phyloP scores from a whole-genome alignment of 2,329 filamentous ascomycete genomes.

The Botryotinia calthae region DNA sequence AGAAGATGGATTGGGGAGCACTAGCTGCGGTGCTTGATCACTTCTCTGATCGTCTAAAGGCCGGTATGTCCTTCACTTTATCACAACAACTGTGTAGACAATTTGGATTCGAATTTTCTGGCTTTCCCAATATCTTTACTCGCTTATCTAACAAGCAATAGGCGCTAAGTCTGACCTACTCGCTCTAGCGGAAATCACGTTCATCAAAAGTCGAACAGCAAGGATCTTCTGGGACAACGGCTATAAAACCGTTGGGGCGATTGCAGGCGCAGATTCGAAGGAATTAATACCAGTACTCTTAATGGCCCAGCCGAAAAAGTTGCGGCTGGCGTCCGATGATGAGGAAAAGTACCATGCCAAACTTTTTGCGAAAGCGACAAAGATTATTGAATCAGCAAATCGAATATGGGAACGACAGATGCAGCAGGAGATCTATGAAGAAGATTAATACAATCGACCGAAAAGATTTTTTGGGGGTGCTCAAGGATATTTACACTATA shows the following conservation, averaged over 20 bases:
- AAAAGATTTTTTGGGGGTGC: background rate
- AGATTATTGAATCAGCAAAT: conserved; percentile 68
- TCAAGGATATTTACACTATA: background rate
- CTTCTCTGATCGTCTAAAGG: conserved; percentile 70
- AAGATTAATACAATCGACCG: conserved; percentile 16
- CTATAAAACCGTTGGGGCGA: conserved; percentile 62
- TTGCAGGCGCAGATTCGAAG: conserved; percentile 66
- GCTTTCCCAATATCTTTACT: background rate
- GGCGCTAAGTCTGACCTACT: conserved; percentile 70
- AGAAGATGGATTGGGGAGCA: conserved; percentile 72
- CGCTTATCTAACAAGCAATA: conserved; percentile 11
- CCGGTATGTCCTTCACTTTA: conserved; percentile 38
- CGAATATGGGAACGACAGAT: conserved; percentile 55
- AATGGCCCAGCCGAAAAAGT: conserved; percentile 68
- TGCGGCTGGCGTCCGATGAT: conserved; percentile 53
- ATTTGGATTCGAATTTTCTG: background rate
- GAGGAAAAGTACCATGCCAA: conserved; percentile 62
- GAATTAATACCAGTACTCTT: conserved; percentile 70
- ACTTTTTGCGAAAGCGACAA: conserved; percentile 61
- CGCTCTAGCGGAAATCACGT: conserved; percentile 68
- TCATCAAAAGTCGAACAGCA: conserved; percentile 75
- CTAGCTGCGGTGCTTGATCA: conserved; percentile 71
- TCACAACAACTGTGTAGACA: background rate
- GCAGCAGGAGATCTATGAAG: conserved; percentile 28
- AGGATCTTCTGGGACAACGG: conserved; percentile 74